These are phyloP conservation scores for Cruciata laevipes DNA, from an alignment of 257 asterid species.

Conservation along the genomic window DNA sequence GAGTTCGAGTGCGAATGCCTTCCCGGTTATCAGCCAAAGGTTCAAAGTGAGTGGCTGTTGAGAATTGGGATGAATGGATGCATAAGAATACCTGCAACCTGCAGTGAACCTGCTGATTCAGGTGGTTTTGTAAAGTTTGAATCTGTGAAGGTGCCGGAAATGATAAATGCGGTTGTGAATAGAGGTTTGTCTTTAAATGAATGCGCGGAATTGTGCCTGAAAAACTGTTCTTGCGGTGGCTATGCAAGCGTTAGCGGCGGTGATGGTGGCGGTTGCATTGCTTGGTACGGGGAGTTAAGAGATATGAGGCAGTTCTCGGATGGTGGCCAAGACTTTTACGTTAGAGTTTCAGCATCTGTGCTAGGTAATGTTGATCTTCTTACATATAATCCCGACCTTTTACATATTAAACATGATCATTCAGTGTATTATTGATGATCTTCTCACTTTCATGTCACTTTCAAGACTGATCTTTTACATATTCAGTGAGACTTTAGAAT, in stretches of 20 bases:
- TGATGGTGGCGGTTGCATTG: slow-evolving; percentile 31
- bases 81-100: slow-evolving; percentile 16
- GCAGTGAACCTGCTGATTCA: not conserved
- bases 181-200: slow-evolving; percentile 18
- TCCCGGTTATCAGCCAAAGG: slow-evolving; percentile 28
- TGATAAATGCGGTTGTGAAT: slow-evolving; percentile 15
- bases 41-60: slow-evolving; percentile 25
- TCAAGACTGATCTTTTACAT: no score
- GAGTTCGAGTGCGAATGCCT: slow-evolving; percentile 34
- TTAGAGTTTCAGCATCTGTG: slow-evolving; percentile 20
- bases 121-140: not conserved
- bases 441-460: no score
- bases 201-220: slow-evolving; percentile 24
- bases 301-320: slow-evolving; percentile 30
- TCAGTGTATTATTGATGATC: no score
- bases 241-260: slow-evolving; percentile 25
- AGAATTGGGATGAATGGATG: slow-evolving; percentile 31
- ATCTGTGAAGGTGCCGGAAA: slow-evolving; percentile 6
- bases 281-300: slow-evolving; percentile 31
- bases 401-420: no score
- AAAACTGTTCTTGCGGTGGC: slow-evolving; percentile 31
- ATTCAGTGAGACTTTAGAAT: no score
- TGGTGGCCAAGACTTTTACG: slow-evolving; percentile 30
- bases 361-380: no score
- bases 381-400: no score